Percentiles rank a stretch among this genome's conserved stretches.
Conservation (phyloP, 2,329 filamentous ascomycete species). For the Aspergillus costaricaensis region DNA sequence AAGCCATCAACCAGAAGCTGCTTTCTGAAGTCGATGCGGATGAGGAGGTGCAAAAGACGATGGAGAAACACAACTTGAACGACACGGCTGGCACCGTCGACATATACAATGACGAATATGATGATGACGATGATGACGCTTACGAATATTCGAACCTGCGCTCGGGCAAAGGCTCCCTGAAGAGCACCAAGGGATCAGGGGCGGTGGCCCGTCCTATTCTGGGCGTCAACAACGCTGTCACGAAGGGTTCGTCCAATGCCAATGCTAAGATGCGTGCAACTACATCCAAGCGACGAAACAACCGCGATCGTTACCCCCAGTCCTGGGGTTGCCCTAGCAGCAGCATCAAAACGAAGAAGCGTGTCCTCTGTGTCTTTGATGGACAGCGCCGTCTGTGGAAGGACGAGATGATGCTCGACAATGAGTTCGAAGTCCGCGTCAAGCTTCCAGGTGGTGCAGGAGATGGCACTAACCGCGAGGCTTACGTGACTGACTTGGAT, state of each 20-base stretch:
- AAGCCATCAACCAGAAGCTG: conserved; percentile 59
- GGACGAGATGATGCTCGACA: conserved; percentile 98
- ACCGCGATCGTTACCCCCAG: conserved; percentile 87
- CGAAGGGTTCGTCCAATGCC: conserved; percentile 36
- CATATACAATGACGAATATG: conserved; percentile 52
- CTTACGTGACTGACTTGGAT: conserved; percentile 90
- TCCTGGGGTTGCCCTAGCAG: conserved; percentile 91
- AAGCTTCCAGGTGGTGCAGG: conserved; percentile 71
- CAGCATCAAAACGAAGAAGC: conserved; percentile 98
- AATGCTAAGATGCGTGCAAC: conserved; percentile 70
- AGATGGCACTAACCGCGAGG: conserved; percentile 80
- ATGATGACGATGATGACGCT: conserved; percentile 59
- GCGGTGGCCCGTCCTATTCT: conserved; percentile 55
- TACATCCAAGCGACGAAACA: conserved; percentile 72
- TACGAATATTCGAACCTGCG: conserved; percentile 48
- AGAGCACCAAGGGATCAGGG: conserved; percentile 51
- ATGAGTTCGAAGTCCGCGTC: conserved; percentile 89
- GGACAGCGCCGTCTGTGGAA: conserved; percentile 86
- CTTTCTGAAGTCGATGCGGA: conserved; percentile 63
- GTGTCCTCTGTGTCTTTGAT: conserved; percentile 89
- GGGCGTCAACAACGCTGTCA: conserved; percentile 48
- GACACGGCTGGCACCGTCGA: conserved; percentile 53
- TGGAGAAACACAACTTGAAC: conserved; percentile 60
- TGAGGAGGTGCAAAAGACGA: conserved; percentile 57
- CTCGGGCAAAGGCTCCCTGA: conserved; percentile 51